Conservation (phyloP, 352 stramenopile species). For the Globisporangium mamillatum region DNA sequence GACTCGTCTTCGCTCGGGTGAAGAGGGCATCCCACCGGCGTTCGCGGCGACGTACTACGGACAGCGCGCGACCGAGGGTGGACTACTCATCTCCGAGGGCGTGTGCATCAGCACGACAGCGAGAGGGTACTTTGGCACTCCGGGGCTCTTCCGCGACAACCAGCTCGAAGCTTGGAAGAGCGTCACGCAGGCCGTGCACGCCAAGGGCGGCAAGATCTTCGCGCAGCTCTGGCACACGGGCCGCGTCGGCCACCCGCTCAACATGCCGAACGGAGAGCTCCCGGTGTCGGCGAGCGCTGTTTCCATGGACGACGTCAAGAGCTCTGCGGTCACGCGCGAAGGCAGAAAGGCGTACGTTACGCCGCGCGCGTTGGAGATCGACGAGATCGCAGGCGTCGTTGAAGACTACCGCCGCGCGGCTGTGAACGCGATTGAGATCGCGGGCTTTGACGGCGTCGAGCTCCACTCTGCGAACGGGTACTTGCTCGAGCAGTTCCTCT, state of each 20-base stretch:
- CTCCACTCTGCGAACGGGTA: conserved; percentile 88
- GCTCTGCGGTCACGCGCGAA: conserved; percentile 22
- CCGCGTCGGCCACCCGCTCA: conserved; percentile 54
- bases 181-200: conserved; percentile 68
- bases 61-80: conserved; percentile 52
- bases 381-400: conserved; percentile 62
- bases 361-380: conserved; percentile 46
- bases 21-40: conserved; percentile 30
- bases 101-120: conserved; percentile 45
- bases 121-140: conserved; percentile 38
- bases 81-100: conserved; percentile 61
- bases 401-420: conserved; percentile 59
- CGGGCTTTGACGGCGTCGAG: conserved; percentile 89
- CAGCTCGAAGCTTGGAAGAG: conserved; percentile 58
- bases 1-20: conserved; percentile 37
- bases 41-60: conserved; percentile 61
- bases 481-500: conserved; percentile 85
- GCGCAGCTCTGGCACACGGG: conserved; percentile 87
- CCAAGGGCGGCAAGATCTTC: conserved; percentile 72
- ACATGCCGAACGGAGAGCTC: conserved; percentile 47
- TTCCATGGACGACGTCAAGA: conserved; percentile 17
- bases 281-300: conserved; percentile 45
- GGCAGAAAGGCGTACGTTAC: conserved; percentile 29
- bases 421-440: conserved; percentile 41
- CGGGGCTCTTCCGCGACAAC: conserved; percentile 43